Evolutionary conservation across 371 early-diverging fungal species (phyloP), one percentile per base, ranked within the genome.

Genomic region (Lichtheimia corymbifera): DNA sequence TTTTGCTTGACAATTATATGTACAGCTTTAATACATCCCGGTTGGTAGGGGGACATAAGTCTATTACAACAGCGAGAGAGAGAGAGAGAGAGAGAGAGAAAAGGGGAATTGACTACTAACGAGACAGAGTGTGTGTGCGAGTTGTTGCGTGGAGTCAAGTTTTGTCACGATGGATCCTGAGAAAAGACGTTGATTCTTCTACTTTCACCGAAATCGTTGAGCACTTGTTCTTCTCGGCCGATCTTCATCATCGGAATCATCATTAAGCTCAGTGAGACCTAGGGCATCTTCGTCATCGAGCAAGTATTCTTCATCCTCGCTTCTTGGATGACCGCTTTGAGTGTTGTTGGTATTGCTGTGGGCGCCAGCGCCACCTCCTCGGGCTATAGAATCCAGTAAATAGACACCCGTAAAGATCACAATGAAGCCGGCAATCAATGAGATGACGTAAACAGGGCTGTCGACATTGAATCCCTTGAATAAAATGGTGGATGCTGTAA

Each of bases 361-460:
- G n/a, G 22, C 47, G 57, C 45, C 42, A 55, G 65, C 63, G 63
- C 70, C 63, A 58, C 58, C 71, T 50, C 63, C 64, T 49, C 68
- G 72, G n/a, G 75, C 72, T 41, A 73, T 70, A 0, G 75, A 71
- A 52, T 75, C 71, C 44, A 96, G 74, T 67, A 93, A 69, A 73
- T 91, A 91, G 4, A 93, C 96, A 20, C 97, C 96, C 30, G 92
- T 86, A 68, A 95, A 97, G 58, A 95, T 93, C 54, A 93, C 93
- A 20, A 93, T 65, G 64, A 97, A 97, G 0, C 97, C 96, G 68
- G 85, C 86, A 53, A 97, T 86, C 44, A 97, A 76, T 18, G 93
- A 91, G 2, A 90, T 81, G 40, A 94, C 80, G 64, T 94, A 85
- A n/a, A 86, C 87, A 15, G 85, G 78, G 40, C 82, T 84, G 6